Evolutionary conservation across 2,329 filamentous ascomycete species (phyloP), one percentile per base, ranked within the genome.

Genomic region (Beauveria bassiana): DNA sequence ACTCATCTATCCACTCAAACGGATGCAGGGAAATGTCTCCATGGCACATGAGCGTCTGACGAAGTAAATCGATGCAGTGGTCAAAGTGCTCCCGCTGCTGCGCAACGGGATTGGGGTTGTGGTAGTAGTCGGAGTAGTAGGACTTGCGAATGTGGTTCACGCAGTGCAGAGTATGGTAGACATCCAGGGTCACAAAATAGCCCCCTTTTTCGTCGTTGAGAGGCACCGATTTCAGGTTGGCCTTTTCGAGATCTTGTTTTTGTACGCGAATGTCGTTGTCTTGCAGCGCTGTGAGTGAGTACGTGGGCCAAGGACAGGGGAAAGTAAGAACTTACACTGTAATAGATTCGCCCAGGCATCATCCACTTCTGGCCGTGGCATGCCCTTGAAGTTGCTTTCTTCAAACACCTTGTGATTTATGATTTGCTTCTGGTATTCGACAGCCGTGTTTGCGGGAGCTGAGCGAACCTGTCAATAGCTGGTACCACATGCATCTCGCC

Each of bases 31-130:
- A 55, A 4, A 64, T 43, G 52, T 65, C 64, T 3, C 62, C 59
- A 28, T 66, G 63, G 24, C 64, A 66, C 63, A 66, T 66, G 22
- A 66, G 45, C 12, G 63, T 60, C 26, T 66, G 64, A 10, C 64
- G 63, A 28, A 66, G 61, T 14, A 64, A 38, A 22, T 66, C 63
- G 24, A 65, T 63, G 50, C 63, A 66, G 53, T 66, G 63, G 34
- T 66, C 64, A 53, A 63, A 61, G 54, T 64, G 63, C 42, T 62
- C 54, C 1, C 50, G 61, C 43, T 64, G 51, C 46, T 57, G 58
- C 18, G 56, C 63, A n/a, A 63, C 18, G 8, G 61, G 61, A 34
- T 64, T 62, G 7, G 61, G 61, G 49, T 64, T 58, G 31, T 52
- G 51, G 40, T 64, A 62, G 63, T 64, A 64, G 46, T 64, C 63